These are phyloP conservation scores for Monosporozyma siamensis DNA, from an alignment of 805 yeast genomes.

Conservation along the genomic window DNA sequence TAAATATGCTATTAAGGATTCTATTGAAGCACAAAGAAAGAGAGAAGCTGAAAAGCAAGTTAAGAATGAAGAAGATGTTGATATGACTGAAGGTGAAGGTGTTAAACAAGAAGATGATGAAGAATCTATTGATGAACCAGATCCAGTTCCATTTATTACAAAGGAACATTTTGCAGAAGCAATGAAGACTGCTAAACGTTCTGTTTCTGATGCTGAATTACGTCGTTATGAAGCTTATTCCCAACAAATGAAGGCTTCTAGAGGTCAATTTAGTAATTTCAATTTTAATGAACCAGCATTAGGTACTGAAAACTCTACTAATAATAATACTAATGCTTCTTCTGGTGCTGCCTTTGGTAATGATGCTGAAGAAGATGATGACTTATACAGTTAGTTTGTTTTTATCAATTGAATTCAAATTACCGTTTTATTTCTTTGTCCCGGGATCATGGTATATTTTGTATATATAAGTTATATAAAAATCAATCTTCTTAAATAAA, in stretches of 20 bases:
- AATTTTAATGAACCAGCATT: constrained; percentile 56
- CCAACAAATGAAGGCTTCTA: constrained; percentile 88
- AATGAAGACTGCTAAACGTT: constrained; percentile 97
- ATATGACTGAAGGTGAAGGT: constrained; percentile 27
- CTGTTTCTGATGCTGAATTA: constrained; percentile 92
- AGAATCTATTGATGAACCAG: constrained; percentile 53
- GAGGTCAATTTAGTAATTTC: constrained; percentile 90
- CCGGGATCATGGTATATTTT: constrained; percentile 1
- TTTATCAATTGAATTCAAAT: not conserved
- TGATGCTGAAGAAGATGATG: constrained; percentile 52
- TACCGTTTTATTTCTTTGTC: not conserved
- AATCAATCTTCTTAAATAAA: constrained; percentile 1
- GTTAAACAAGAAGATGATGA: constrained; percentile 27
- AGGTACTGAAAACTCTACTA: constrained; percentile 38
- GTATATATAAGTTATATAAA: not conserved
- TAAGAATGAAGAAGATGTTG: constrained; percentile 42
- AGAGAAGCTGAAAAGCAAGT: constrained; percentile 38
- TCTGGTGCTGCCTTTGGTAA: constrained; percentile 38
- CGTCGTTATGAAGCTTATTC: constrained; percentile 99
- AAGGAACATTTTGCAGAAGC: constrained; percentile 96
- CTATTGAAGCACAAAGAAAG: constrained; percentile 72
- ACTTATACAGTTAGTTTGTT: constrained; percentile 41
- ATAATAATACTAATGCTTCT: constrained; percentile 31
- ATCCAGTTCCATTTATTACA: constrained; percentile 92
- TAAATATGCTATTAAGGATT: constrained; percentile 95